Evolutionary conservation across 2,329 filamentous ascomycete genomes (phyloP).

Genomic region (Microcera coccophila): DNA sequence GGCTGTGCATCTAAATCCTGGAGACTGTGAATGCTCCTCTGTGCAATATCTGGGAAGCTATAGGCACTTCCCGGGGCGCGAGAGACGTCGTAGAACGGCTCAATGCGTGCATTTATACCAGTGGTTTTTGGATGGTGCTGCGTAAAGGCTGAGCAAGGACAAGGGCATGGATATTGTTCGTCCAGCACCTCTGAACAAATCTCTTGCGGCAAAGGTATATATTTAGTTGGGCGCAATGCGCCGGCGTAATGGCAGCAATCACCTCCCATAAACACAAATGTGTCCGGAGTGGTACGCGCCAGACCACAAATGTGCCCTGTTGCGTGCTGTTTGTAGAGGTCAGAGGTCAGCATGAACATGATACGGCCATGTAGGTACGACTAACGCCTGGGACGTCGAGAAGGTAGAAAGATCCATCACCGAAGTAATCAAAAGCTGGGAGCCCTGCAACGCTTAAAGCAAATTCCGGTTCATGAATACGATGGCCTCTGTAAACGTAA

Average conservation of each 20-base stretch:
- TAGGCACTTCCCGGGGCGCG: neutral
- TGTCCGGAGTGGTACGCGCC: slow-evolving; percentile 35
- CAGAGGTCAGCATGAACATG: too few relatives aligned
- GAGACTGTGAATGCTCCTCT: neutral
- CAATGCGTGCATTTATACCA: slow-evolving; percentile 8
- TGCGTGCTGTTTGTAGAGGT: too few relatives aligned
- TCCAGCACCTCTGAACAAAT: neutral
- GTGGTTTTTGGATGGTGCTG: neutral
- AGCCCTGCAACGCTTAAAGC: too few relatives aligned
- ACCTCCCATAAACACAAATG: slow-evolving; percentile 41
- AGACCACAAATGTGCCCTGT: slow-evolving; percentile 25
- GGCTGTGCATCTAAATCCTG: neutral
- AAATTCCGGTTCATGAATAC: too few relatives aligned
- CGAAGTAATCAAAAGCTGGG: slow-evolving; percentile 28
- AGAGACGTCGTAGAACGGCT: neutral
- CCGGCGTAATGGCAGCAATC: slow-evolving; percentile 41
- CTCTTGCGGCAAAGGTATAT: neutral
- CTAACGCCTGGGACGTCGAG: slow-evolving; percentile 23
- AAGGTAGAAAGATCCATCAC: slow-evolving; percentile 23
- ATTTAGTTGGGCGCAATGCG: slow-evolving; percentile 18
- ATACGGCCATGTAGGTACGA: too few relatives aligned
- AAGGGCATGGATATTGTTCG: neutral
- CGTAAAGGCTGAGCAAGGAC: neutral
- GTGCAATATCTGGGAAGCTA: neutral
- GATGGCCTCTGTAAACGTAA: too few relatives aligned